Conservation (phyloP, 805 yeast species). For the Kodamaea leandrae region DNA sequence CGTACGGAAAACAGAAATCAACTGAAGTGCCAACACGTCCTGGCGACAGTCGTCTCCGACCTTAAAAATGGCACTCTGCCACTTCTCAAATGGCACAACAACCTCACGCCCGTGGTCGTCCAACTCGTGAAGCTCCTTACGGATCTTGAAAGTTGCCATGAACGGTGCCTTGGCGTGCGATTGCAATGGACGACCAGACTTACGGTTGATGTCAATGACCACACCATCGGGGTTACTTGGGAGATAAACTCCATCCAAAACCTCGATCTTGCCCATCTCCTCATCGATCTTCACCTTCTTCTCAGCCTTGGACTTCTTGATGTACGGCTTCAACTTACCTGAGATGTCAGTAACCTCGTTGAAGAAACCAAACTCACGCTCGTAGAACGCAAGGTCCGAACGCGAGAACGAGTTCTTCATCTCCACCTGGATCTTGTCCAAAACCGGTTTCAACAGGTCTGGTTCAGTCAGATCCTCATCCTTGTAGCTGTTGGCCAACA, state of each 20-base stretch:
- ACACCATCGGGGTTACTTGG: slow-evolving; percentile 97
- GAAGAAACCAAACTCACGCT: slow-evolving; percentile 84
- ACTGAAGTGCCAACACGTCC: slow-evolving; percentile 89
- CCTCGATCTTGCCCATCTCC: slow-evolving; percentile 78
- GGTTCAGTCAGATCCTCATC: slow-evolving; percentile 84
- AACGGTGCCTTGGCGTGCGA: slow-evolving; percentile 99
- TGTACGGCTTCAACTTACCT: slow-evolving; percentile 91
- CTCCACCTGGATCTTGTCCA: slow-evolving; percentile 66
- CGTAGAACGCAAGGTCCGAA: slow-evolving; percentile 65
- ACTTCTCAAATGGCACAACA: slow-evolving; percentile 52
- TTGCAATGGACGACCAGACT: slow-evolving; percentile 91
- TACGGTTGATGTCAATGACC: slow-evolving; percentile 87
- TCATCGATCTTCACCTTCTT: slow-evolving; percentile 95
- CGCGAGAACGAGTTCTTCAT: slow-evolving; percentile 62
- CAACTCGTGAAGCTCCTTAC: slow-evolving; percentile 49
- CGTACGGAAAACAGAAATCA: slow-evolving; percentile 86
- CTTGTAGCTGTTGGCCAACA: slow-evolving; percentile 86
- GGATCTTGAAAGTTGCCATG: slow-evolving; percentile 90
- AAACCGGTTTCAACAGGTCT: slow-evolving; percentile 75
- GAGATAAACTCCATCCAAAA: slow-evolving; percentile 80
- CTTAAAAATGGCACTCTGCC: slow-evolving; percentile 96
- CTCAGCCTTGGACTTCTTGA: slow-evolving; percentile 92
- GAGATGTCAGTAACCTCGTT: slow-evolving; percentile 89
- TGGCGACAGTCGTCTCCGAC: slow-evolving; percentile 99
- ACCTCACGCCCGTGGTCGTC: slow-evolving; percentile 38